Evolutionary conservation across 2,329 filamentous ascomycete species (phyloP).

Genomic region (Pestalotiopsis sp.): DNA sequence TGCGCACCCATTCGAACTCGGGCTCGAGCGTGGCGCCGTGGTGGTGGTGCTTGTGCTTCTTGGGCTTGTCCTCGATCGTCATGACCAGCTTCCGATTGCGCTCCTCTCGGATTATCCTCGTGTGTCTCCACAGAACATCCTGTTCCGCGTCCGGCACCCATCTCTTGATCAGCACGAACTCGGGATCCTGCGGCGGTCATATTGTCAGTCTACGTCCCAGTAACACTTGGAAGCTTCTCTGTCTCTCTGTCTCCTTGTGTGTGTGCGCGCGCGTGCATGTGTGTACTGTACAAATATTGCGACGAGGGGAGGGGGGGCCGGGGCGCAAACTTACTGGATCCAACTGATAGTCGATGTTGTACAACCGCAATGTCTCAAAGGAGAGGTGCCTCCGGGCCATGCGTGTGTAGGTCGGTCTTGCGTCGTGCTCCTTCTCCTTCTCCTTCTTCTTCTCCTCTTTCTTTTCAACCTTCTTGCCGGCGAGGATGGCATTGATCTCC

Average conservation of each 20-base stretch:
- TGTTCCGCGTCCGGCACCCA: conserved; percentile 75
- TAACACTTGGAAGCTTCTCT: neutral
- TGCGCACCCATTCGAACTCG: conserved; percentile 60
- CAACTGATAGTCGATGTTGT: conserved; percentile 59
- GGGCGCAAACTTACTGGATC: conserved; percentile 50
- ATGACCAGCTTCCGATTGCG: conserved; percentile 47
- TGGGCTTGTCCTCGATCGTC: conserved; percentile 46
- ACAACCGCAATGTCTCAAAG: conserved; percentile 60
- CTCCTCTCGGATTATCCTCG: conserved; percentile 63
- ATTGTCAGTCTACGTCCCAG: conserved; percentile 20
- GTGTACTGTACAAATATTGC: no score
- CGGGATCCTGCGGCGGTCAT: conserved; percentile 54
- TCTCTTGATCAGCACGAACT: conserved; percentile 73
- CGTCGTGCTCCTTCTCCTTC: conserved; percentile 27
- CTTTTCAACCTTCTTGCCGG: conserved; percentile 47
- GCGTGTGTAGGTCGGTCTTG: conserved; percentile 62
- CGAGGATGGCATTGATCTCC: conserved; percentile 61
- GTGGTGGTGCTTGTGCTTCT: conserved; percentile 43
- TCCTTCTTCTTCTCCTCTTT: conserved; percentile 45
- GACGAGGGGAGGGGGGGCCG: no score
- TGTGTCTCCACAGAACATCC: conserved; percentile 73
- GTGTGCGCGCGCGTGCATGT: no score
- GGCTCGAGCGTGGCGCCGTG: conserved; percentile 39
- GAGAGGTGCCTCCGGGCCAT: conserved; percentile 66
- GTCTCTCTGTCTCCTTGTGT: no score